phyloP scores from a whole-genome alignment of 2,329 filamentous ascomycete genomes.

The Ceratocystis ficicola region DNA sequence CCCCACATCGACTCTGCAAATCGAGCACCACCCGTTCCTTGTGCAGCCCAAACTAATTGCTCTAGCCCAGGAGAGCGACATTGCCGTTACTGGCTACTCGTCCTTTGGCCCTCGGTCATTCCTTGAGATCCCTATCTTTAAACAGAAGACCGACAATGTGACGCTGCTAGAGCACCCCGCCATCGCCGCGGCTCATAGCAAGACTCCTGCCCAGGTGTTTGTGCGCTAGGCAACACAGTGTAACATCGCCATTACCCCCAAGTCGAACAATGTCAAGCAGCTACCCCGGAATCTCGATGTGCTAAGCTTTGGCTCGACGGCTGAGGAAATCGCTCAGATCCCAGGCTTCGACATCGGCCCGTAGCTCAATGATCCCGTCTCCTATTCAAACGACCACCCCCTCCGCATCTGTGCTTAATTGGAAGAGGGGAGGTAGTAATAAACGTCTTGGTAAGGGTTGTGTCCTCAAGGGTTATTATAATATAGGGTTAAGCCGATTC shows the following conservation, averaged over 20 bases:
- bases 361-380: constrained; percentile 59
- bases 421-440: not conserved
- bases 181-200: constrained; percentile 57
- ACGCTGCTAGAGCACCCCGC: constrained; percentile 56
- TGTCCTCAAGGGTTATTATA: not conserved
- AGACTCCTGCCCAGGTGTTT: constrained; percentile 67
- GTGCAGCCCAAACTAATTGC: constrained; percentile 60
- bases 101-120: constrained; percentile 72
- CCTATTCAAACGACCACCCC: constrained; percentile 32
- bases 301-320: constrained; percentile 51
- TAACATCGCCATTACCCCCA: constrained; percentile 69
- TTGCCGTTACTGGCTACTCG: constrained; percentile 71
- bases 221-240: constrained; percentile 81
- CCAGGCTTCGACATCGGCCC: constrained; percentile 51
- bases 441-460: not conserved
- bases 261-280: constrained; percentile 45
- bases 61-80: constrained; percentile 56
- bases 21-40: constrained; percentile 84
- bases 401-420: constrained; percentile 41
- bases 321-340: constrained; percentile 56
- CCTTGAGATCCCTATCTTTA: constrained; percentile 48
- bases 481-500: not conserved
- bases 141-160: constrained; percentile 43
- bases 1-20: constrained; percentile 65
- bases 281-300: constrained; percentile 57